Percentiles rank a stretch among this genome's conserved stretches.
Evolutionary conservation across 495 filamentous ascomycete genomes (phyloP).

Genomic region (Lasiosphaeris hirsuta): DNA sequence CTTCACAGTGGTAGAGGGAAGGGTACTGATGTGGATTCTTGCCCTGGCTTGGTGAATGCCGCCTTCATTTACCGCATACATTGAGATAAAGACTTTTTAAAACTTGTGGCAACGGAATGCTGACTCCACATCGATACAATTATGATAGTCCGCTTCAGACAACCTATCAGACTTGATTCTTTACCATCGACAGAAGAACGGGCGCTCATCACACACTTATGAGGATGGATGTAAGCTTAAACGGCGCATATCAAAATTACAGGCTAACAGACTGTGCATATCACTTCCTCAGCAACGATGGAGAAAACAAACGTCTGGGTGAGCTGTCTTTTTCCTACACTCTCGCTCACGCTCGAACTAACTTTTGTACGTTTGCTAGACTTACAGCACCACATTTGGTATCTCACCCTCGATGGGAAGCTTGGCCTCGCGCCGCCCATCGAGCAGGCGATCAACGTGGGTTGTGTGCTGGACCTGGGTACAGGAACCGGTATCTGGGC

Average conservation of each 20-base stretch:
- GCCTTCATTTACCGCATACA: no score
- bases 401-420: conserved; percentile 1
- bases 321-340: not conserved
- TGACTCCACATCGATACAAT: no score
- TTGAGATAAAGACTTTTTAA: no score
- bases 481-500: conserved; percentile 5
- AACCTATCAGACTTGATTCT: no score
- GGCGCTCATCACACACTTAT: not conserved
- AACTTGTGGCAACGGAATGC: no score
- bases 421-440: not conserved
- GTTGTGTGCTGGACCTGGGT: not conserved
- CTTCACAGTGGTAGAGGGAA: no score
- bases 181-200: not conserved
- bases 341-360: not conserved
- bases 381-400: conserved; percentile 5
- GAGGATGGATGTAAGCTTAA: not conserved
- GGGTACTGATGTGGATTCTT: no score
- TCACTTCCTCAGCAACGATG: not conserved
- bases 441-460: not conserved
- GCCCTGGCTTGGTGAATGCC: no score
- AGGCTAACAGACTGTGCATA: not conserved
- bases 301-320: not conserved
- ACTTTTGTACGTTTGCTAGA: not conserved
- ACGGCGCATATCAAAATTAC: not conserved
- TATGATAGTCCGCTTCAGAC: no score